Conservation (phyloP, 164 flowering plant species). For the Buxus sempervirens region DNA sequence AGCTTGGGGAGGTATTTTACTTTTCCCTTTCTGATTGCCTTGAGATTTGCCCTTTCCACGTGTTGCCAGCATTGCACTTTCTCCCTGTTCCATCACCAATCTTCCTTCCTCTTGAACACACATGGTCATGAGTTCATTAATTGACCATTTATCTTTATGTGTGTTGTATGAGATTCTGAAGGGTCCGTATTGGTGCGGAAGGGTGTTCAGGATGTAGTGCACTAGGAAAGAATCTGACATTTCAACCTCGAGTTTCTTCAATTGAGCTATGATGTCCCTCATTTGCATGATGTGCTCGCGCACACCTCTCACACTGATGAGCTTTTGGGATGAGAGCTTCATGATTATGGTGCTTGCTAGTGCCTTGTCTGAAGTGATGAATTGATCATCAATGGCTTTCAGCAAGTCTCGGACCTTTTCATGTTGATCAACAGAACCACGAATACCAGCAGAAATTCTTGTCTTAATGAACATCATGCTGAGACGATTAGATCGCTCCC, state of each 20-base stretch:
- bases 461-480: too few relatives aligned
- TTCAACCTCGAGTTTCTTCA: neutral
- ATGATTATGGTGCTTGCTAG: neutral
- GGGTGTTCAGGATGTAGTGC: conserved; percentile 2
- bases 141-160: neutral
- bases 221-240: neutral
- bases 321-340: neutral
- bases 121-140: conserved; percentile 1
- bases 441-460: too few relatives aligned
- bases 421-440: too few relatives aligned
- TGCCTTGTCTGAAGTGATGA: neutral
- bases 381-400: neutral
- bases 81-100: neutral
- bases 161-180: neutral
- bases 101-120: neutral
- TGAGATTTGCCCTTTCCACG: neutral
- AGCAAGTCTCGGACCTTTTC: too few relatives aligned
- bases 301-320: neutral
- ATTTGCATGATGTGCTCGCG: neutral
- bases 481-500: too few relatives aligned
- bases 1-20: neutral
- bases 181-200: neutral
- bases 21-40: conserved; percentile 5
- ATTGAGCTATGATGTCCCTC: neutral
- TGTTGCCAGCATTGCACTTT: neutral